These are phyloP conservation scores for Marsdenia floribunda DNA, from an alignment of 257 asterid genomes.

Conservation along the genomic window DNA sequence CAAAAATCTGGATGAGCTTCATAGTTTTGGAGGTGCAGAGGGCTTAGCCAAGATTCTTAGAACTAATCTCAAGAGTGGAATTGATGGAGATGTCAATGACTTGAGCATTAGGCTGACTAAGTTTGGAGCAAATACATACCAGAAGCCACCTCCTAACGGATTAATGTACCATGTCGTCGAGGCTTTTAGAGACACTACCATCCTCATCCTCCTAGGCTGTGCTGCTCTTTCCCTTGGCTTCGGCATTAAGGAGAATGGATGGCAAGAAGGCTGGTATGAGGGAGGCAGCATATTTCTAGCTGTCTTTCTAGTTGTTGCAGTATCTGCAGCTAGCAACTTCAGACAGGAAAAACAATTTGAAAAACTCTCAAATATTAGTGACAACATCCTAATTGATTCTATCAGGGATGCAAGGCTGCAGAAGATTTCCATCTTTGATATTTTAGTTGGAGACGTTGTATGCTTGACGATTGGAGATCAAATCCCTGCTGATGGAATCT, in stretches of 20 bases:
- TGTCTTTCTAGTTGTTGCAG: slow-evolving; percentile 6
- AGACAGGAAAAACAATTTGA: slow-evolving; percentile 15
- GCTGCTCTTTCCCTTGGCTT: slow-evolving; percentile 24
- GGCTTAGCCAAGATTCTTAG: slow-evolving; percentile 13
- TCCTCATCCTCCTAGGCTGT: slow-evolving; percentile 21
- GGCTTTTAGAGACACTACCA: slow-evolving; percentile 17
- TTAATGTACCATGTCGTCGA: slow-evolving; percentile 12
- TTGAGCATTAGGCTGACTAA: background rate
- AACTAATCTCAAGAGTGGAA: slow-evolving; percentile 18
- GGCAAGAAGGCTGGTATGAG: slow-evolving; percentile 14
- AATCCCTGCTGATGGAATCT: slow-evolving; percentile 31
- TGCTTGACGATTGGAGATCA: slow-evolving; percentile 25
- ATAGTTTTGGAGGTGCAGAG: slow-evolving; percentile 11
- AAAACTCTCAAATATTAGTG: slow-evolving; percentile 9
- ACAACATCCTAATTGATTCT: slow-evolving; percentile 6
- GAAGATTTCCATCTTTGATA: slow-evolving; percentile 12
- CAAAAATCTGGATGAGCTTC: slow-evolving; percentile 14
- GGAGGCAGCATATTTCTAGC: slow-evolving; percentile 13
- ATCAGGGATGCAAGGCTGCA: slow-evolving; percentile 10
- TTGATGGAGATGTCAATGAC: slow-evolving; percentile 8
- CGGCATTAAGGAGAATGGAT: slow-evolving; percentile 19
- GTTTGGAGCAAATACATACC: slow-evolving; percentile 23
- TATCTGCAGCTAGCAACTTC: slow-evolving; percentile 5
- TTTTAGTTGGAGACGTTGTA: slow-evolving; percentile 28
- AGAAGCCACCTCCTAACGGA: slow-evolving; percentile 21